Evolutionary conservation across 2,329 filamentous ascomycete species (phyloP).

Genomic region (Hypomyces rosellus): DNA sequence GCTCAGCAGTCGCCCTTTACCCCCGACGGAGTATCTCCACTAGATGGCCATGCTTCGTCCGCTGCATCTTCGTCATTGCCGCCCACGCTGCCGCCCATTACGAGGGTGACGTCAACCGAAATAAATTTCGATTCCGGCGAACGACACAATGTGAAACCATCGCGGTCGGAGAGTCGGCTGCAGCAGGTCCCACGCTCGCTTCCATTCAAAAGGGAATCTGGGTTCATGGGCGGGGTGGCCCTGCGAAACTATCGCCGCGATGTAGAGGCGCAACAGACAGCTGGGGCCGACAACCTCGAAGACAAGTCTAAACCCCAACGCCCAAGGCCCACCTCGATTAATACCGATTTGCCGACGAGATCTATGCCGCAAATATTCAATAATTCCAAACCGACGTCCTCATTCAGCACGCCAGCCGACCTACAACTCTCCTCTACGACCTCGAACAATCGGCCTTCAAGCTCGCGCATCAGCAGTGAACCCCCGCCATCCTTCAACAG

Average conservation of each 20-base stretch:
- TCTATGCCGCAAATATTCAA: conserved; percentile 22
- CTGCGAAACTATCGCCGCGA: conserved; percentile 45
- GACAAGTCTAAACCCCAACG: conserved; percentile 6
- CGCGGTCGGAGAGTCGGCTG: conserved; percentile 18
- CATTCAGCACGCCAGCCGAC: conserved; percentile 46
- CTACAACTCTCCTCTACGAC: conserved; percentile 30
- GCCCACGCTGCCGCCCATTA: conserved; percentile 45
- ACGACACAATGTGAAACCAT: conserved; percentile 19
- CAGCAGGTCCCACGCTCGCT: conserved; percentile 23
- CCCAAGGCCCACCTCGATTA: conserved; percentile 18
- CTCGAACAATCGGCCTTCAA: conserved; percentile 37
- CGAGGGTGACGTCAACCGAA: conserved; percentile 40
- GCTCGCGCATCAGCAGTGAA: conserved; percentile 35
- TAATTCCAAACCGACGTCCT: conserved; percentile 27
- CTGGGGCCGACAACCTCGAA: conserved; percentile 6
- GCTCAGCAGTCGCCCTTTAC: conserved; percentile 36
- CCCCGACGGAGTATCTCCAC: conserved; percentile 31
- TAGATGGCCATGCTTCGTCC: conserved; percentile 30
- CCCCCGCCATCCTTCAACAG: conserved; percentile 22
- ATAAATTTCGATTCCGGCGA: conserved; percentile 15
- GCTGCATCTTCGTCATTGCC: conserved; percentile 34
- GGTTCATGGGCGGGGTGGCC: conserved; percentile 51
- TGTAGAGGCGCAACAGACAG: conserved; percentile 19
- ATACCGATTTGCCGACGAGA: conserved; percentile 27
- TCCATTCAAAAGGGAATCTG: conserved; percentile 31